These are phyloP conservation scores for Paulinella micropora DNA, from an alignment of 78 protist species.

Conservation along the genomic window DNA sequence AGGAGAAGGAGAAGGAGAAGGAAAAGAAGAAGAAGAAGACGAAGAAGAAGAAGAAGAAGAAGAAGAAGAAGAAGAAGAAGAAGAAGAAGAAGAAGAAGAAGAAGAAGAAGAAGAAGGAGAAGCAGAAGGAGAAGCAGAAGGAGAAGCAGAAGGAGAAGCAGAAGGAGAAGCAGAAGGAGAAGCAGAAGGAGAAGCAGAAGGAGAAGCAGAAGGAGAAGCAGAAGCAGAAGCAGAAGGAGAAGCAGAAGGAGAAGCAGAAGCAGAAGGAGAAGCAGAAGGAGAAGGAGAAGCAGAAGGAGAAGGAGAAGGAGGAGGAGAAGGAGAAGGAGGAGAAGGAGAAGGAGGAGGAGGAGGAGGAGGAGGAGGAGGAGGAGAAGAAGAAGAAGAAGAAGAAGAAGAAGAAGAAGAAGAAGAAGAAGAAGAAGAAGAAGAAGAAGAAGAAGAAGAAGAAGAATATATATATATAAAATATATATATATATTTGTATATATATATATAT, in stretches of 20 bases:
- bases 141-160: no score
- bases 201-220: no score
- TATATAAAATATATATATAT: no score
- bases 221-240: no score
- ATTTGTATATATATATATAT: no score
- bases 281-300: background rate
- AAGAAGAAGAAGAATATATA: background rate
- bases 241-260: background rate
- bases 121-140: background rate
- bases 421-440: background rate
- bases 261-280: background rate
- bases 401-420: background rate
- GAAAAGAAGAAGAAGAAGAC: background rate
- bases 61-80: background rate
- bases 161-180: no score
- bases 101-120: background rate
- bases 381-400: background rate
- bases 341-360: background rate
- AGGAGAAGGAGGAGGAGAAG: background rate
- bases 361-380: background rate
- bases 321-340: background rate
- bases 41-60: background rate
- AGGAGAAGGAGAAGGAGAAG: constrained; percentile 3
- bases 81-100: constrained; percentile 5
- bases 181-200: no score